Base-by-base conservation (phyloP, 805 yeast species). In the Ogataea parapolymorpha region DNA sequence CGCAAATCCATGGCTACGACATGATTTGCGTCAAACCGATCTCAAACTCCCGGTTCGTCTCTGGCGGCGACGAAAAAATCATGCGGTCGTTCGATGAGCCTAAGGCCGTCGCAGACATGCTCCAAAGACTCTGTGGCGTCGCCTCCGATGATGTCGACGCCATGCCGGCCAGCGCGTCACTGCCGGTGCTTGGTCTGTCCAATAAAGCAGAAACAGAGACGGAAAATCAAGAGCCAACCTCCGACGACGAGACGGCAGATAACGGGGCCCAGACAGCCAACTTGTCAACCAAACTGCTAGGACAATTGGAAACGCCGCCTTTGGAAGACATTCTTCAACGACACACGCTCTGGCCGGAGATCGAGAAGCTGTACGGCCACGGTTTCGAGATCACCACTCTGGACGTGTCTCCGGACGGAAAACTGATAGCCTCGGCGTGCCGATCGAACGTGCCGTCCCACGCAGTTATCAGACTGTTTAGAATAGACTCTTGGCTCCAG, bases 1-100 rank as follows among this genome's bases (percentile, higher is more conserved):
- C 99, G 0, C 99, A 93, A 62, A 93, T 93, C 48, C 99, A 93
- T 62, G 99, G 99, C 7, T 93, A 88, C 59, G 98, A 93, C 58
- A 89, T 93, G 97, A 73, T 86, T 27, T 80, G 95, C 50, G 69
- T 85, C 6, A 77, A 80, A 27, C 71, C 83, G 10, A 62, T 93
- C 11, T 63, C 75, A 13, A 63, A 70, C 36, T 70, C 84, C 1
- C 68, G 75, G 48, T 91, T 86, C 66, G 85, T 90, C 3, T 86
- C 96, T 39, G 98, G 90, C 12, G 98, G 97, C 35, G 99, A 95
- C 58, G 99, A 93, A 58, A 95, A 93, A 66, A 80, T 88, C 9
- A 63, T 91, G 48, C 72, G 99, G 51, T 85, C 89, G 1, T 93
- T 95, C 60, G 90, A 85, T 50, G 83, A 85, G 67, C 96, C 99